These are phyloP conservation scores for Allium fistulosum DNA, from an alignment of 106 monocot species.

Conservation along the genomic window DNA sequence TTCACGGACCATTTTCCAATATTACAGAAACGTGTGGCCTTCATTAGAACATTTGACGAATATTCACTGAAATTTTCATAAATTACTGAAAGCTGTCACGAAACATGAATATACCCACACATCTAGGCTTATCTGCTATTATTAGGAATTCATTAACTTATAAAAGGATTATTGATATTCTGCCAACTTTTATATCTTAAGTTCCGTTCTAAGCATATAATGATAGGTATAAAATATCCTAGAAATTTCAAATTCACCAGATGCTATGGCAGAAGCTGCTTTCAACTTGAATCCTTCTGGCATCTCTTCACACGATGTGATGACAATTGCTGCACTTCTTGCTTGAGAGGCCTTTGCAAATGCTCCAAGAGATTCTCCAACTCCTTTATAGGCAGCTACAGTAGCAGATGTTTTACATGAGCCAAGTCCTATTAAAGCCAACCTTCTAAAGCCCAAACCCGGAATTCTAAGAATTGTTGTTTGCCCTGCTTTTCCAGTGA, in stretches of 20 bases:
- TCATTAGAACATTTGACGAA: no score
- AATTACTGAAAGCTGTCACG: no score
- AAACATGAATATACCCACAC: no score
- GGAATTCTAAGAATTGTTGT: constrained; percentile 48
- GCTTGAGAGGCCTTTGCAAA: constrained; percentile 53
- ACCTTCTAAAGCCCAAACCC: constrained; percentile 55
- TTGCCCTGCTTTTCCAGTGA: constrained; percentile 68
- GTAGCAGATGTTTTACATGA: constrained; percentile 11
- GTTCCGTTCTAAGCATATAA: background rate
- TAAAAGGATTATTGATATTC: no score
- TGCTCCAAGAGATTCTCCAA: constrained; percentile 62
- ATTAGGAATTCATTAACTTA: no score
- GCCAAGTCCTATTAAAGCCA: constrained; percentile 49
- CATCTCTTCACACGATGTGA: constrained; percentile 33
- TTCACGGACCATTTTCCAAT: no score
- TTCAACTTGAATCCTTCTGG: constrained; percentile 38
- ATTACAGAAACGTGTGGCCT: no score
- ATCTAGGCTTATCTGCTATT: no score
- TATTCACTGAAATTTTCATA: no score
- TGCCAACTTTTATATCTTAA: background rate
- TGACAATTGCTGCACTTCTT: constrained; percentile 45
- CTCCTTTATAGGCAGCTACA: constrained; percentile 18
- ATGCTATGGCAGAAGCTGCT: constrained; percentile 45
- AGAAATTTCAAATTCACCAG: constrained; percentile 18
- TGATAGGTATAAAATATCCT: background rate